Evolutionary conservation across 495 filamentous ascomycete genomes (phyloP), one percentile per base, ranked within the genome.

Genomic region (Aspergillus wentii): DNA sequence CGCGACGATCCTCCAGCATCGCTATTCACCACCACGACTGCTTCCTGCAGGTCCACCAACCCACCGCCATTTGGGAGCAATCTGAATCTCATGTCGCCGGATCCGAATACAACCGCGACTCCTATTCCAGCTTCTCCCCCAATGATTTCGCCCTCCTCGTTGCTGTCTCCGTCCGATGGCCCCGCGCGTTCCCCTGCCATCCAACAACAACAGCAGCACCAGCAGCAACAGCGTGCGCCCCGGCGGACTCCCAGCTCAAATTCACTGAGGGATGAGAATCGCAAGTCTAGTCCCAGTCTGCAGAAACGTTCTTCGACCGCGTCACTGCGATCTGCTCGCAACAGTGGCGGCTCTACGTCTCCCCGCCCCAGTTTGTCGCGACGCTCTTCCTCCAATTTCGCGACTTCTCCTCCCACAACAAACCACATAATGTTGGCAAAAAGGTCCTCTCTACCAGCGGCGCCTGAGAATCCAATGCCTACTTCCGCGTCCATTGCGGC

Each of bases 401-500:
- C 57, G 46, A 59, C 56, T 46, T 63, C 64, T 32, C 53, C 62
- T 23, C 54, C 56, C 30, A 22, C 52, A 47, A 35, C 50, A 33
- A 45, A 35, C 27, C 38, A 30, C 35, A 43, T 46, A 43, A 11
- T 37, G 29, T 30, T 35, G 30, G n/a, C n/a, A 40, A 40, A 45
- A 44, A 61, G 56, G 41, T 50, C 51, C 20, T 42, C 48, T 9
- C 43, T 58, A 28, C 21, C 43, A 14, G 35, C 47, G 5, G 19
- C 46, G 17, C 27, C 38, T 7, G 62, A 68, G 31, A 33, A 34
- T 7, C 59, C 65, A 0, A 44, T 59, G 8, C 62, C 72, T 1
- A 90, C 84, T 3, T 74, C 87, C 30, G 68, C 72, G 23, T 78
- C 78, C 15, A 72, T 94, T 20, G 88, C 88, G 1, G 75, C 64